These are phyloP conservation scores for Fomitiporia mediterranea DNA, from an alignment of 1,284 basidiomycete genomes.

Conservation along the genomic window DNA sequence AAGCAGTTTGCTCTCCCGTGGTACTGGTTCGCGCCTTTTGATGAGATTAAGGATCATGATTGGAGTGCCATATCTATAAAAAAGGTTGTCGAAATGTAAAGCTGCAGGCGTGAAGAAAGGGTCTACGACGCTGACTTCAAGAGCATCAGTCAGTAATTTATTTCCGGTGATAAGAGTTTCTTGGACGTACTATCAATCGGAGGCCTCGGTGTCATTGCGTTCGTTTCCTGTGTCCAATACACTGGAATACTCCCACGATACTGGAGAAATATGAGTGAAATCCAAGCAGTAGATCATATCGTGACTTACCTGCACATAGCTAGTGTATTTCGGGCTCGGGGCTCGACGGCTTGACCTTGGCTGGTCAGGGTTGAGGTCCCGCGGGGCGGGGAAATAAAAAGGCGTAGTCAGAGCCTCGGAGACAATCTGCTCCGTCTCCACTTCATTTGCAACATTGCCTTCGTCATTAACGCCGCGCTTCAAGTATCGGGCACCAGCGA, in stretches of 20 bases:
- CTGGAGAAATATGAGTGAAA: slow-evolving; percentile 34
- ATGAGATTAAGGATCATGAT: slow-evolving; percentile 96
- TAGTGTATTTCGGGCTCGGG: slow-evolving; percentile 85
- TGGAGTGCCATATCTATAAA: slow-evolving; percentile 86
- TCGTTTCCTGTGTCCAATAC: slow-evolving; percentile 94
- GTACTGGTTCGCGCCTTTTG: slow-evolving; percentile 76
- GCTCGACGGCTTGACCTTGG: slow-evolving; percentile 34
- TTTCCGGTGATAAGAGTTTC: slow-evolving; percentile 8
- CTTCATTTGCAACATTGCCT: slow-evolving; percentile 99
- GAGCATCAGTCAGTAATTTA: background rate
- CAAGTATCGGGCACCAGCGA: slow-evolving; percentile 93
- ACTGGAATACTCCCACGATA: slow-evolving; percentile 95
- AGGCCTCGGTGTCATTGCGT: slow-evolving; percentile 85
- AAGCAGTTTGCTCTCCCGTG: slow-evolving; percentile 91
- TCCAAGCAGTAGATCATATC: background rate
- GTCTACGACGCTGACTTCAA: slow-evolving; percentile 85
- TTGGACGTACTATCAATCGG: slow-evolving; percentile 84
- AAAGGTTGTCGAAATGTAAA: slow-evolving; percentile 90
- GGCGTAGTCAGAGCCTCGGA: slow-evolving; percentile 91
- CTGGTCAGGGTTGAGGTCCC: slow-evolving; percentile 28
- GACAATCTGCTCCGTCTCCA: slow-evolving; percentile 98
- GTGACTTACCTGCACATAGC: slow-evolving; percentile 78
- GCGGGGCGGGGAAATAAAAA: slow-evolving; percentile 65
- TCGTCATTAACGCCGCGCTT: slow-evolving; percentile 94
- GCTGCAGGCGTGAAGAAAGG: slow-evolving; percentile 95